A percentile compares a stretch with the other conserved stretches of the same genome.
Conservation (phyloP, 169 alveolate species). For the Cryptosporidium ryanae region DNA sequence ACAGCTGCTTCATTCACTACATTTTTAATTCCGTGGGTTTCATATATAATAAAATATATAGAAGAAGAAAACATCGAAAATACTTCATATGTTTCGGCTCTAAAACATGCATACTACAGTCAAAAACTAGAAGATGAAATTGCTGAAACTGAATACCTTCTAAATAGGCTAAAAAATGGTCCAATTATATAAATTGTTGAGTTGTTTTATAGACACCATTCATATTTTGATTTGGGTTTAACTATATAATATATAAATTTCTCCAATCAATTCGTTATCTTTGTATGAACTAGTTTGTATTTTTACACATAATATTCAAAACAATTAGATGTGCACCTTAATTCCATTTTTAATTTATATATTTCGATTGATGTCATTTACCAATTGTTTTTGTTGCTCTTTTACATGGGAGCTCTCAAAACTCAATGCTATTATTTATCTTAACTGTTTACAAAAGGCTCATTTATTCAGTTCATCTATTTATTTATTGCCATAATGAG, state of each 20-base stretch:
- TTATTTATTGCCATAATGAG: too few species aligned
- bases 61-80: constrained; percentile 14
- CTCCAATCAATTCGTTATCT: neutral
- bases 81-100: constrained; percentile 22
- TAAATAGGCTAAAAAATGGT: constrained; percentile 24
- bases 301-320: neutral
- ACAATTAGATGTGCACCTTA: neutral
- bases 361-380: too few species aligned
- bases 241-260: neutral
- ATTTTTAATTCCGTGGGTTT: constrained; percentile 55
- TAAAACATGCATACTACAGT: constrained; percentile 49
- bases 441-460: too few species aligned
- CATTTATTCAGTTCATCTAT: too few species aligned
- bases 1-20: constrained; percentile 47
- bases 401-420: too few species aligned
- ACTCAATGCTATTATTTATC: too few species aligned
- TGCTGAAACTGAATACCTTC: constrained; percentile 42
- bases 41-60: constrained; percentile 28
- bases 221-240: neutral
- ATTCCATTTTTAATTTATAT: neutral
- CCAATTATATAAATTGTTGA: constrained; percentile 19
- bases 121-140: constrained; percentile 57
- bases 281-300: neutral
- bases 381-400: too few species aligned
- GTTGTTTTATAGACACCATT: too few species aligned